A percentile compares a stretch with the other conserved stretches of the same genome.
Conservation (phyloP, 2,329 filamentous ascomycete genomes). For the Clonostachys rhizophaga region DNA sequence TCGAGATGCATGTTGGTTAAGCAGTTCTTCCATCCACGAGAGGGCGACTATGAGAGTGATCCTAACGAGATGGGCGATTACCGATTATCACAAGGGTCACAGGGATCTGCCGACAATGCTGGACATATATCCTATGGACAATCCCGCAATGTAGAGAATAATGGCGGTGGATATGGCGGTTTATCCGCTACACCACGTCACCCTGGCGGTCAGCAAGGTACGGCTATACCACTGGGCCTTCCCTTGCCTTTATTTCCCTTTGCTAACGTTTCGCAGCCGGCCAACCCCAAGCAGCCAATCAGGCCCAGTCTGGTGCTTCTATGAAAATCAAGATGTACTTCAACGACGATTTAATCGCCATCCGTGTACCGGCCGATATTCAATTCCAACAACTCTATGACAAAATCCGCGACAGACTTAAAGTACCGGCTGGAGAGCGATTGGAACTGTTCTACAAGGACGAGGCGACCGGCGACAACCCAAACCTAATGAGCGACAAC, state of each 20-base stretch:
- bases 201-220: conserved; percentile 23
- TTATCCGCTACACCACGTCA: conserved; percentile 44
- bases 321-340: conserved; percentile 97
- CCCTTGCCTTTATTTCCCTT: too few species aligned
- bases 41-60: conserved; percentile 92
- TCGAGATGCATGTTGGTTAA: conserved; percentile 78
- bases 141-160: conserved; percentile 61
- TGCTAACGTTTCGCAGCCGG: neutral
- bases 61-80: conserved; percentile 66
- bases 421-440: conserved; percentile 63
- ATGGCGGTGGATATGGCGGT: conserved; percentile 48
- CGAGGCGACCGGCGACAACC: conserved; percentile 70
- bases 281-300: neutral
- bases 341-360: conserved; percentile 85
- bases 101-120: conserved; percentile 58
- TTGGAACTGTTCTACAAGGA: conserved; percentile 83
- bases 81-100: conserved; percentile 66
- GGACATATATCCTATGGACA: conserved; percentile 56
- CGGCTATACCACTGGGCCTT: neutral
- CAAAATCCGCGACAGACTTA: conserved; percentile 80
- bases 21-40: conserved; percentile 84
- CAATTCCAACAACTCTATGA: conserved; percentile 73
- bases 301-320: conserved; percentile 23
- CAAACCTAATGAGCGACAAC: conserved; percentile 70
- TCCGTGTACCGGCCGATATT: conserved; percentile 81